These are phyloP conservation scores for Vaccinium myrtillus DNA, from an alignment of 148 eudicot species.

Conservation along the genomic window DNA sequence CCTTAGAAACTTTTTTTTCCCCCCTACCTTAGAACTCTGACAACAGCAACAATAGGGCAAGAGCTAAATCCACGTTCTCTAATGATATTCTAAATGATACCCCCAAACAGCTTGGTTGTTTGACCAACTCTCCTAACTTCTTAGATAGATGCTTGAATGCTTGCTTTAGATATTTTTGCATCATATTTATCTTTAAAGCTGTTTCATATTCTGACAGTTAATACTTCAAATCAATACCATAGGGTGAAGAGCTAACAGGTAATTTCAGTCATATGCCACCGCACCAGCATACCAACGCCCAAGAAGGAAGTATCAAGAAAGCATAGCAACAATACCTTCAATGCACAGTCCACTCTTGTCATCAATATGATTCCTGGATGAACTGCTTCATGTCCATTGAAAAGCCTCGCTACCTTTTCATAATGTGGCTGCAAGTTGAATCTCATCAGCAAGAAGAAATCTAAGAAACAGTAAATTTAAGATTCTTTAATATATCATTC, in stretches of 20 bases:
- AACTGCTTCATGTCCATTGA: conserved; percentile 81
- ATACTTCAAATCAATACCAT: background rate
- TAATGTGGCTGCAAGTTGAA: conserved; percentile 75
- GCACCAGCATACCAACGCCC: background rate
- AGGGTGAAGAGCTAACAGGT: background rate
- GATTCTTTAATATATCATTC: conserved; percentile 1
- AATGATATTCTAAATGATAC: background rate
- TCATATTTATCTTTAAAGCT: background rate
- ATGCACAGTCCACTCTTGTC: conserved; percentile 93
- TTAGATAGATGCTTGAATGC: background rate
- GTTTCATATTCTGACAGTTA: background rate
- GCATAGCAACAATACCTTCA: conserved; percentile 58
- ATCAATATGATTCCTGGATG: conserved; percentile 89
- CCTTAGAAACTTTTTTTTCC: background rate
- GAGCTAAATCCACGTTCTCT: background rate
- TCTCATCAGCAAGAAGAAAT: conserved; percentile 17
- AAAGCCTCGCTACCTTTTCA: conserved; percentile 92
- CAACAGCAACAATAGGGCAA: background rate
- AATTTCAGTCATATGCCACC: background rate
- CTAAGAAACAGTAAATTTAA: background rate
- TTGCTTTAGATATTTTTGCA: background rate
- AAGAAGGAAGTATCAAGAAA: conserved; percentile 10
- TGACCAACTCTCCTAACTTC: background rate
- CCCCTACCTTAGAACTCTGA: background rate
- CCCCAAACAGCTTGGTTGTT: background rate